Base-by-base conservation (phyloP, 2,329 filamentous ascomycete species). In the Aaosphaeria pasadenensis region DNA sequence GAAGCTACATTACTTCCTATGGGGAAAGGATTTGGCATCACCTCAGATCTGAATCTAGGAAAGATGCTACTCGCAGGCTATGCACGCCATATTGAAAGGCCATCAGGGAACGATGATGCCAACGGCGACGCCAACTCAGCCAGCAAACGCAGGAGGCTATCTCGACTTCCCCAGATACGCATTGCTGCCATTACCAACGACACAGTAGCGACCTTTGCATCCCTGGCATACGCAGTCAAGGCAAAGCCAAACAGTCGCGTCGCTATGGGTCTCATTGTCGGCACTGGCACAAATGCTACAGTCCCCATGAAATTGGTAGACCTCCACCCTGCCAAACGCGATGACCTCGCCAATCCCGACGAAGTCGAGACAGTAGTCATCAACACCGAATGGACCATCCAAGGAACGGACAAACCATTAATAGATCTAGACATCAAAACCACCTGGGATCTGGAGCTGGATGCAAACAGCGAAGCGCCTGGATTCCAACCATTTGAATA, bases 371-470 rank as follows among this genome's bases (percentile, higher is more conserved):
- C 82, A 55, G 85, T 91, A 11, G 82, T 89, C 4, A 83, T 92
- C 53, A 92, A 92, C 63, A 92, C 89, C 0, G 89, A 94, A 70
- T 91, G 87, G 86, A 88, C 86, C 44, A 90, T 94, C 58, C 85
- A 85, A 29, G 88, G 88, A 5, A 83, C 88, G 2, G 84, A 83
- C n/a, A 75, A 78, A 5, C 86, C 88, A 0, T 72, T 92, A 46
- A 75, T 78, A 28, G 77, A 84, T 28, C 71, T 85, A 17, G 74
- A 76, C 1, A 77, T 91, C 42, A 81, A 89, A 44, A 91, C 81
- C 7, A 72, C 72, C 33, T 92, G 88, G 88, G 89, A 94, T 59
- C 70, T 75, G 7, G 71, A 78, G 49, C 76, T 94, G 5, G 87
- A 91, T 57, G 70, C 70, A 4, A 79, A 83, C 41, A 86, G 85